Conservation (phyloP, 805 yeast genomes). For the Candida ponderosae region DNA sequence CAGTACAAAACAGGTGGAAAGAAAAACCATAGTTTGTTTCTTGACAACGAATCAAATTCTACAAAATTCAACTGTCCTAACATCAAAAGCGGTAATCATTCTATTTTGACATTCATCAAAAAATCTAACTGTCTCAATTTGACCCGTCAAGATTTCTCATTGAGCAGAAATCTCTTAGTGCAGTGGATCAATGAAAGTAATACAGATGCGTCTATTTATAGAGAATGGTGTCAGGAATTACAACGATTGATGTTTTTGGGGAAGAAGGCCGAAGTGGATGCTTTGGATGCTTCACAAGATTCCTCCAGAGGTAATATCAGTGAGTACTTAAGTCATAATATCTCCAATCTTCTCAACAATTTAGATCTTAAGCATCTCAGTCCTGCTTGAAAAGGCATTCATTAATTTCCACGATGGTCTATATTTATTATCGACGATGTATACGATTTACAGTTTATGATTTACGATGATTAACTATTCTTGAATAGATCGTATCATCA, state of each 20-base stretch:
- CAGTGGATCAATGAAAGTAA: conserved; percentile 4
- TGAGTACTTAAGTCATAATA: too few relatives aligned
- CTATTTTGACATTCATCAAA: conserved; percentile 12
- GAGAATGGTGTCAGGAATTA: conserved; percentile 31
- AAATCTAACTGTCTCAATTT: conserved; percentile 11
- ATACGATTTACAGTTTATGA: too few relatives aligned
- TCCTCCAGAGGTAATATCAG: too few relatives aligned
- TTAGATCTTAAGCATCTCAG: too few relatives aligned
- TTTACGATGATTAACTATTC: too few relatives aligned
- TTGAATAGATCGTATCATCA: too few relatives aligned
- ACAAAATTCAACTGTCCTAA: conserved; percentile 4
- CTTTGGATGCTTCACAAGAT: not conserved
- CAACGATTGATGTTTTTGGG: conserved; percentile 49
- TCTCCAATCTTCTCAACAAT: too few relatives aligned
- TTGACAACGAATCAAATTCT: conserved; percentile 2
- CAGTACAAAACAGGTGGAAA: conserved; percentile 28
- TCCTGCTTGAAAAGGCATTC: too few relatives aligned
- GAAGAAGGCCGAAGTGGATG: conserved; percentile 57
- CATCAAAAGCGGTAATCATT: conserved; percentile 10
- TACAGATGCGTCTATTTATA: not conserved
- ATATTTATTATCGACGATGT: too few relatives aligned
- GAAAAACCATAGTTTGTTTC: not conserved
- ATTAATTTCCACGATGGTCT: too few relatives aligned
- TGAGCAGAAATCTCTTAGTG: conserved; percentile 16
- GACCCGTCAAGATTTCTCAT: conserved; percentile 19